These are phyloP conservation scores for Candida dajiaensis DNA, from an alignment of 805 yeast genomes.

Conservation along the genomic window DNA sequence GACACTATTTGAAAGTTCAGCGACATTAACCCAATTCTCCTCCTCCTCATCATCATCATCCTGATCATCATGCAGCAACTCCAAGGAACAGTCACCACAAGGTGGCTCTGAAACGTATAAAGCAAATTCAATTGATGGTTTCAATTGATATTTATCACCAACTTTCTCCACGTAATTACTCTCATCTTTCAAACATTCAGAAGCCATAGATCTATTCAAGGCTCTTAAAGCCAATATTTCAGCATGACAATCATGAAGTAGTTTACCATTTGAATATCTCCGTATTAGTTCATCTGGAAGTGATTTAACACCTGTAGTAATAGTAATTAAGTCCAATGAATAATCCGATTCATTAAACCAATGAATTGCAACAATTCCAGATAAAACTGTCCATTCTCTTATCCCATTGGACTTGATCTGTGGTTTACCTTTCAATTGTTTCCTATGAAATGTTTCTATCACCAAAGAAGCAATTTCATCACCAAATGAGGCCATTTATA, in stretches of 20 bases:
- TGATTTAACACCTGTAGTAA: conserved; percentile 83
- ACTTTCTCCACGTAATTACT: conserved; percentile 9
- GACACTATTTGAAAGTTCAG: conserved; percentile 15
- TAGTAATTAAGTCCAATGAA: conserved; percentile 33
- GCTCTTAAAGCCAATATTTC: conserved; percentile 71
- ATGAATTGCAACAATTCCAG: conserved; percentile 54
- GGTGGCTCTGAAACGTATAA: conserved; percentile 73
- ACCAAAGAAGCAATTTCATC: conserved; percentile 4
- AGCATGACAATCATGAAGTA: conserved; percentile 89
- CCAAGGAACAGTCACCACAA: conserved; percentile 87
- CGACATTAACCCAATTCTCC: conserved; percentile 15
- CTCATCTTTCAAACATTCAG: conserved; percentile 12
- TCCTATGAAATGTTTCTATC: not conserved
- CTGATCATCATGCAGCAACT: conserved; percentile 26
- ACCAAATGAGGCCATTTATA: not conserved
- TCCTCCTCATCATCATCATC: conserved; percentile 23
- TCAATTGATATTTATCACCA: conserved; percentile 25
- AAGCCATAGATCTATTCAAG: conserved; percentile 40
- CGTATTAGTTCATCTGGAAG: conserved; percentile 47
- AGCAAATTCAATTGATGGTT: conserved; percentile 38
- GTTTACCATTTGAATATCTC: conserved; percentile 42
- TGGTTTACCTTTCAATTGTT: conserved; percentile 51
- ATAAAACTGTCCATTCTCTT: conserved; percentile 79
- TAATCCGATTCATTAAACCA: conserved; percentile 12
- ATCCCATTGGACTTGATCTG: conserved; percentile 52